Conservation (phyloP, 129 eudicot species). For the Helichrysum umbraculigerum region DNA sequence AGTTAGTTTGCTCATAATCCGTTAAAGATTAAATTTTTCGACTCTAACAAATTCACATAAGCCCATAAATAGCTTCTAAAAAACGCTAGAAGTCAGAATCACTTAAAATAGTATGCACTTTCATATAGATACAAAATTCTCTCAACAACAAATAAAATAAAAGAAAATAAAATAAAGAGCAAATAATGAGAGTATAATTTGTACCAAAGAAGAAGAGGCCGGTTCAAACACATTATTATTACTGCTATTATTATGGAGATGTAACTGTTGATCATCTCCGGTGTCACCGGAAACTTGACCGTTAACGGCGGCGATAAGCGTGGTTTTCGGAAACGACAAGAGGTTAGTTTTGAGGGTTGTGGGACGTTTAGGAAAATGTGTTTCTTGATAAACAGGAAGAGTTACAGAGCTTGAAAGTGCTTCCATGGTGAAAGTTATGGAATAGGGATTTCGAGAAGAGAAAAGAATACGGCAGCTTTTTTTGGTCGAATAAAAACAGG, state of each 20-base stretch:
- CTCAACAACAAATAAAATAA: background rate
- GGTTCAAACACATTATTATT: background rate
- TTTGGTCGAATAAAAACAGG: background rate
- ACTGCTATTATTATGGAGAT: background rate
- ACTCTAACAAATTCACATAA: background rate
- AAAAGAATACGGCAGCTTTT: background rate
- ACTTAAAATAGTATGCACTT: background rate
- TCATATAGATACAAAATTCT: background rate
- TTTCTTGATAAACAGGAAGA: background rate
- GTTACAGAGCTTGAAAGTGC: constrained; percentile 12
- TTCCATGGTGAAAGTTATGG: background rate
- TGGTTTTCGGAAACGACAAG: background rate
- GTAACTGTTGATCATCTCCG: constrained; percentile 1
- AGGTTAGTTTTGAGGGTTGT: background rate
- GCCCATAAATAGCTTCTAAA: background rate
- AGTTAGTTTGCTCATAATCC: background rate
- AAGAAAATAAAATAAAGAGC: background rate
- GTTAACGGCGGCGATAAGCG: constrained; percentile 1
- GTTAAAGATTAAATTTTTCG: background rate
- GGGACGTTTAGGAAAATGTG: background rate
- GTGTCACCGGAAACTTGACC: constrained; percentile 13
- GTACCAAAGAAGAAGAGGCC: background rate
- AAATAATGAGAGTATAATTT: background rate
- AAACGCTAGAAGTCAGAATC: background rate
- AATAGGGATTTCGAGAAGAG: background rate